A percentile compares a stretch with the other conserved stretches of the same genome.
Evolutionary conservation across 78 protist genomes (phyloP).

Genomic region (Protostelium mycophagum): DNA sequence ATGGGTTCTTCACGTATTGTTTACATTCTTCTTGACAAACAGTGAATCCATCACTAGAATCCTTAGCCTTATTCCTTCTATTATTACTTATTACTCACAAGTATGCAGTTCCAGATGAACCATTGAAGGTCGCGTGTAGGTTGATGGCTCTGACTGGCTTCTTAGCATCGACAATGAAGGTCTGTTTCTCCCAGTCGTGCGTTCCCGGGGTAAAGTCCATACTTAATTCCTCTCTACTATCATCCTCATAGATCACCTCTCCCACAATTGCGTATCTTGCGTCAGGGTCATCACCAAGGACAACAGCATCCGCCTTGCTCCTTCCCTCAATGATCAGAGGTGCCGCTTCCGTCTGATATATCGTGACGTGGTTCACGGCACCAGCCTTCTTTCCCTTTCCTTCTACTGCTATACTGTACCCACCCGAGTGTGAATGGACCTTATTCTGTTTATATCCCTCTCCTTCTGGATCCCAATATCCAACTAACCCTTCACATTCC

Average conservation of each 20-base stretch:
- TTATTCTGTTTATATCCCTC: neutral
- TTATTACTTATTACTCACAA: too few species aligned
- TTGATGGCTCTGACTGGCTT: neutral
- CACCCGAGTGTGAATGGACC: neutral
- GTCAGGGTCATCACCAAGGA: neutral
- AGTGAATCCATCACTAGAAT: neutral
- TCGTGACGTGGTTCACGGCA: neutral
- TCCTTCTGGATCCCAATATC: neutral
- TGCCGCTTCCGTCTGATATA: neutral
- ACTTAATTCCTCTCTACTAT: neutral
- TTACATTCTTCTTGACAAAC: neutral
- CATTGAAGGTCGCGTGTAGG: neutral
- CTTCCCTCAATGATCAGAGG: neutral
- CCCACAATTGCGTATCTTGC: neutral
- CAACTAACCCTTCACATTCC: neutral
- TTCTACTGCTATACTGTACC: neutral
- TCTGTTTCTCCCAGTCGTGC: neutral
- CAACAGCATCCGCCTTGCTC: neutral
- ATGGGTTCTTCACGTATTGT: neutral
- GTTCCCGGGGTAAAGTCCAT: neutral
- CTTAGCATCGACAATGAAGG: neutral
- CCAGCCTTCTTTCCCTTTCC: neutral
- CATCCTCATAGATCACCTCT: neutral
- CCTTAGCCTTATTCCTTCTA: too few species aligned
- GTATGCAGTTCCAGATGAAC: neutral